These are phyloP conservation scores for Ricinus communis DNA, from an alignment of 345 rosid species.

Conservation along the genomic window DNA sequence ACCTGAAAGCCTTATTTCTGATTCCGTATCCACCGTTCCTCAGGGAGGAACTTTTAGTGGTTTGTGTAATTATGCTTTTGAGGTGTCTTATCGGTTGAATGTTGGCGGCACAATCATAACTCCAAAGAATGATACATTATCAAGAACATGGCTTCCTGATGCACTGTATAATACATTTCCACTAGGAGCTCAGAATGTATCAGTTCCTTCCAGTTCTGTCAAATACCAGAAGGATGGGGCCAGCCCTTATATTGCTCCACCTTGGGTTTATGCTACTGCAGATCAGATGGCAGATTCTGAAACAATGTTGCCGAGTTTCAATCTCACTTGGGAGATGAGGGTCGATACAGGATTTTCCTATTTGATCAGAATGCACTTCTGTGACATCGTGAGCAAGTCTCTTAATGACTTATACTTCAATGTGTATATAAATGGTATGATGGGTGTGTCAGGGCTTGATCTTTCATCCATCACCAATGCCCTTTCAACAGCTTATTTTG, in stretches of 20 bases:
- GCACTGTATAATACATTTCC: conserved; percentile 47
- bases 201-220: conserved; percentile 35
- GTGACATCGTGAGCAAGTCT: conserved; percentile 75
- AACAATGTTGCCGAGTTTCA: conserved; percentile 54
- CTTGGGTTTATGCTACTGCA: conserved; percentile 54
- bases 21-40: conserved; percentile 48
- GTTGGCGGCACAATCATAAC: conserved; percentile 60
- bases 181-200: conserved; percentile 44
- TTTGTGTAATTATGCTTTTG: conserved; percentile 42
- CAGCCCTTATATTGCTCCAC: conserved; percentile 51
- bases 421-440: conserved; percentile 56
- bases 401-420: conserved; percentile 62
- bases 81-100: conserved; percentile 63
- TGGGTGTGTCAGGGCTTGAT: conserved; percentile 45
- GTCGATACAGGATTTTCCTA: conserved; percentile 60
- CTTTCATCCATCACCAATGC: conserved; percentile 49
- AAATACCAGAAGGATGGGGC: conserved; percentile 50
- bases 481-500: conserved; percentile 53
- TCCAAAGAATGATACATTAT: conserved; percentile 54
- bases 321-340: conserved; percentile 65
- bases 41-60: conserved; percentile 49
- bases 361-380: conserved; percentile 68
- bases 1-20: conserved; percentile 58
- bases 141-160: conserved; percentile 73
- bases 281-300: conserved; percentile 53